These are phyloP conservation scores for Zychaea mexicana DNA, from an alignment of 371 early-diverging fungal genomes.

Conservation along the genomic window DNA sequence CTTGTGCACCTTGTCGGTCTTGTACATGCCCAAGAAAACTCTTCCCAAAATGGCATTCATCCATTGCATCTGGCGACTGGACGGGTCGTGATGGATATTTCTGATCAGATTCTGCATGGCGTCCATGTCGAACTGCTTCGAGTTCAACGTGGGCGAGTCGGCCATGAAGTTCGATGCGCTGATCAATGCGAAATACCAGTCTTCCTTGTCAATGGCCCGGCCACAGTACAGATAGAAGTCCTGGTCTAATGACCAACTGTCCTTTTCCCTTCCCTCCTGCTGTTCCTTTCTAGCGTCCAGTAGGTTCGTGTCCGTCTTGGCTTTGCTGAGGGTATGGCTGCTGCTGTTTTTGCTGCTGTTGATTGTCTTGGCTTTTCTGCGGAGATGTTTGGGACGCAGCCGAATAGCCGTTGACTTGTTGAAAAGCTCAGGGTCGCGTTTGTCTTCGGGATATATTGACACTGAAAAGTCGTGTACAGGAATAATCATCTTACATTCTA, in stretches of 20 bases:
- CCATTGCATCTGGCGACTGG: constrained; percentile 72
- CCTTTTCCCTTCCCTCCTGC: constrained; percentile 1
- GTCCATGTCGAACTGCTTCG: constrained; percentile 46
- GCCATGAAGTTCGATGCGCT: constrained; percentile 40
- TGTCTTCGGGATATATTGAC: constrained; percentile 57
- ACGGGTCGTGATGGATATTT: constrained; percentile 56
- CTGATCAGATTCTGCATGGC: constrained; percentile 52
- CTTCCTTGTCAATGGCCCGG: constrained; percentile 80
- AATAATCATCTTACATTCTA: constrained; percentile 78
- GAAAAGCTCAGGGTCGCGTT: constrained; percentile 60
- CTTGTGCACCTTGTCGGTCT: constrained; percentile 59
- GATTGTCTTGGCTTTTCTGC: not conserved
- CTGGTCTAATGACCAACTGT: constrained; percentile 19
- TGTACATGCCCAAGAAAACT: constrained; percentile 70
- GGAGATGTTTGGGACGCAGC: constrained; percentile 32
- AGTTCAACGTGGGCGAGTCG: constrained; percentile 38
- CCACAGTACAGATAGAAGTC: constrained; percentile 54
- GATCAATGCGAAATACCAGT: constrained; percentile 77
- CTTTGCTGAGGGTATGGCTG: not conserved
- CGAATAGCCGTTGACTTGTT: constrained; percentile 54
- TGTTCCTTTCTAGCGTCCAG: not conserved
- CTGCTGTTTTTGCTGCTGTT: constrained; percentile 7
- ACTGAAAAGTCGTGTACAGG: constrained; percentile 70
- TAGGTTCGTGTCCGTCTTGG: constrained; percentile 14
- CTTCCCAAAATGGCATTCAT: constrained; percentile 90